Conservation (phyloP, 441 rosid species). For the Brassica hybrid region DNA sequence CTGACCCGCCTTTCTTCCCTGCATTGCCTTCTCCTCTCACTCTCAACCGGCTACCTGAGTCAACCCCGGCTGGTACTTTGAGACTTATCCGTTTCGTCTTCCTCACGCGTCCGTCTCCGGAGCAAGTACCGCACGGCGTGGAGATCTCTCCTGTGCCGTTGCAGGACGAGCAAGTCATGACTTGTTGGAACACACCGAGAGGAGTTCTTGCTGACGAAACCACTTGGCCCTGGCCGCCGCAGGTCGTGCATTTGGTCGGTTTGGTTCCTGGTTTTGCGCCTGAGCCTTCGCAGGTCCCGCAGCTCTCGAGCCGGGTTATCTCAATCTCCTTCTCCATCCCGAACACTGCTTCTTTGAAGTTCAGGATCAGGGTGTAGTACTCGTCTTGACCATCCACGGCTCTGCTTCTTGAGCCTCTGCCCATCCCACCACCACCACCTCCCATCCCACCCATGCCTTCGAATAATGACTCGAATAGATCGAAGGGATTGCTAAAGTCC, state of each 20-base stretch:
- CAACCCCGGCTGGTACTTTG: slow-evolving; percentile 97
- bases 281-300: slow-evolving; percentile 86
- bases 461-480: slow-evolving; percentile 87
- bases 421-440: slow-evolving; percentile 55
- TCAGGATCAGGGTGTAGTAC: slow-evolving; percentile 73
- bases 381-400: slow-evolving; percentile 94
- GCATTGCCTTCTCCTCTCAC: slow-evolving; percentile 96
- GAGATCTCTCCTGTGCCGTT: slow-evolving; percentile 81
- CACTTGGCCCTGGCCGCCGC: slow-evolving; percentile 99
- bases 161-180: slow-evolving; percentile 88
- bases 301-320: slow-evolving; percentile 81
- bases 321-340: slow-evolving; percentile 98
- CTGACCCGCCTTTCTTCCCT: slow-evolving; percentile 89
- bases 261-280: slow-evolving; percentile 93
- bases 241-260: slow-evolving; percentile 76
- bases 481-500: slow-evolving; percentile 98
- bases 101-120: slow-evolving; percentile 92
- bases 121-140: slow-evolving; percentile 83
- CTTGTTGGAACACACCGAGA: slow-evolving; percentile 95
- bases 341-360: slow-evolving; percentile 94
- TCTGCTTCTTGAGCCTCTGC: slow-evolving; percentile 77
- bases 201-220: slow-evolving; percentile 94
- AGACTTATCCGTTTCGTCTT: slow-evolving; percentile 88
- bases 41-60: slow-evolving; percentile 90
- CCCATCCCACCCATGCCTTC: slow-evolving; percentile 81